phyloP scores from a whole-genome alignment of 306 rosid species.

The Crotalaria pallida region DNA sequence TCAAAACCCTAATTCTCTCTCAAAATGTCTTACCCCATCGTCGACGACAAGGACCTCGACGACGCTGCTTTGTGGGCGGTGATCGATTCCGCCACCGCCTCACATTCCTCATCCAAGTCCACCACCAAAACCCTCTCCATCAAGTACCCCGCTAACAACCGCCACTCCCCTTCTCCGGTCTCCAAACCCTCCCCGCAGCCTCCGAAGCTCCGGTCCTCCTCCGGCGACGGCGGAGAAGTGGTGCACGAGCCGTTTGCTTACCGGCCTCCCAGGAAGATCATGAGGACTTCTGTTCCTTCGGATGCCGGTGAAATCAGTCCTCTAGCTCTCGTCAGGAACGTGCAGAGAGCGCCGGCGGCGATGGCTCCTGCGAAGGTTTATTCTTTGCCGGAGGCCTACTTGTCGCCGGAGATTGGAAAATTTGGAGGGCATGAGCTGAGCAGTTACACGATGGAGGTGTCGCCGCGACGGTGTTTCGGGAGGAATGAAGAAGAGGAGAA shows the following conservation, averaged over 20 bases:
- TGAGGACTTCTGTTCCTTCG: constrained; percentile 34
- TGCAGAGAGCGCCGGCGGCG: constrained; percentile 42
- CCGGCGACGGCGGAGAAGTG: constrained; percentile 51
- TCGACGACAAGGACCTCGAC: constrained; percentile 84
- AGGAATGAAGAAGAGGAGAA: constrained; percentile 39
- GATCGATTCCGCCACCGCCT: constrained; percentile 77
- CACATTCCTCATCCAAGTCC: constrained; percentile 46
- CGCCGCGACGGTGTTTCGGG: constrained; percentile 31
- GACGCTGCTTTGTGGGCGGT: constrained; percentile 91
- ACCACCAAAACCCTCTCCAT: constrained; percentile 39
- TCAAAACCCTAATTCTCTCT: constrained; percentile 1
- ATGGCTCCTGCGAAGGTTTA: constrained; percentile 36
- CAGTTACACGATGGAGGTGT: constrained; percentile 32
- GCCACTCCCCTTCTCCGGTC: constrained; percentile 26
- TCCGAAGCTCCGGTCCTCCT: neutral
- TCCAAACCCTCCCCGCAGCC: constrained; percentile 52
- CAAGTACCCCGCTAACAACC: constrained; percentile 32
- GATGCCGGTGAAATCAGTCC: constrained; percentile 44
- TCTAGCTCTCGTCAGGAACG: constrained; percentile 44
- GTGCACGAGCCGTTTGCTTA: constrained; percentile 61
- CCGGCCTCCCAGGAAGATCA: constrained; percentile 61
- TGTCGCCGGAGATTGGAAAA: constrained; percentile 54
- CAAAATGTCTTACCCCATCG: constrained; percentile 42
- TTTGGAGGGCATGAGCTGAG: constrained; percentile 29
- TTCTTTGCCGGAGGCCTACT: constrained; percentile 44